phyloP scores from a whole-genome alignment of 345 rosid genomes.

The Rhizophora mangle region DNA sequence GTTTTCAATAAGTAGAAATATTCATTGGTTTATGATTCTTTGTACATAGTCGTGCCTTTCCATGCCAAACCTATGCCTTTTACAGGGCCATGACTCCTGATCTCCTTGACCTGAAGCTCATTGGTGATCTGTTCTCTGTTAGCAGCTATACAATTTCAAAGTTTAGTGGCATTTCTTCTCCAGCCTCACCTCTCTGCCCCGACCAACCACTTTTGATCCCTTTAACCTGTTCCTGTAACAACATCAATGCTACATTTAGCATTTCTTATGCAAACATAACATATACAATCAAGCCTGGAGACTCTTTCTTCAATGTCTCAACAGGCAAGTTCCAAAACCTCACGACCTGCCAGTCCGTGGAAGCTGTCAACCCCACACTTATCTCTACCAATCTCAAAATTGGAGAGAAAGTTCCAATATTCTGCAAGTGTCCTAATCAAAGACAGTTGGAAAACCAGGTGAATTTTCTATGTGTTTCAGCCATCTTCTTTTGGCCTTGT shows the following conservation, averaged over 20 bases:
- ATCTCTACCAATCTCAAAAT: conserved; percentile 34
- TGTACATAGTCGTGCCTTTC: conserved; percentile 13
- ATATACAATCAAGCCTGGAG: conserved; percentile 36
- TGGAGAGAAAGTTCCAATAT: conserved; percentile 45
- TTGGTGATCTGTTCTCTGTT: conserved; percentile 56
- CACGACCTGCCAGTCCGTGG: conserved; percentile 57
- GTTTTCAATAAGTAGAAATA: too few relatives aligned
- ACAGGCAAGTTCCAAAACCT: conserved; percentile 37
- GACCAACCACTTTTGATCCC: conserved; percentile 56
- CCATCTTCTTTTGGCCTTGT: conserved; percentile 32
- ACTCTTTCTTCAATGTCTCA: conserved; percentile 46
- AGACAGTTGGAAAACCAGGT: conserved; percentile 27
- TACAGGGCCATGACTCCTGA: conserved; percentile 42
- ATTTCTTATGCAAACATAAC: conserved; percentile 48
- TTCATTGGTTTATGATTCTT: too few relatives aligned
- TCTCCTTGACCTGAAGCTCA: conserved; percentile 49
- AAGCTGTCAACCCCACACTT: conserved; percentile 51
- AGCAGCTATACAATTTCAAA: conserved; percentile 55
- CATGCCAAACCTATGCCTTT: conserved; percentile 57
- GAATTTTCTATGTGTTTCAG: conserved; percentile 54
- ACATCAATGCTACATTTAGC: conserved; percentile 20
- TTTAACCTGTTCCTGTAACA: conserved; percentile 52
- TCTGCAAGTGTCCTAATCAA: conserved; percentile 58
- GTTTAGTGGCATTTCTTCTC: conserved; percentile 56
- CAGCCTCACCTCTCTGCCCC: conserved; percentile 41